A percentile compares a stretch with the other conserved stretches of the same genome.
Conservation (phyloP, 2,329 filamentous ascomycete species). For the Diaporthe vexans region DNA sequence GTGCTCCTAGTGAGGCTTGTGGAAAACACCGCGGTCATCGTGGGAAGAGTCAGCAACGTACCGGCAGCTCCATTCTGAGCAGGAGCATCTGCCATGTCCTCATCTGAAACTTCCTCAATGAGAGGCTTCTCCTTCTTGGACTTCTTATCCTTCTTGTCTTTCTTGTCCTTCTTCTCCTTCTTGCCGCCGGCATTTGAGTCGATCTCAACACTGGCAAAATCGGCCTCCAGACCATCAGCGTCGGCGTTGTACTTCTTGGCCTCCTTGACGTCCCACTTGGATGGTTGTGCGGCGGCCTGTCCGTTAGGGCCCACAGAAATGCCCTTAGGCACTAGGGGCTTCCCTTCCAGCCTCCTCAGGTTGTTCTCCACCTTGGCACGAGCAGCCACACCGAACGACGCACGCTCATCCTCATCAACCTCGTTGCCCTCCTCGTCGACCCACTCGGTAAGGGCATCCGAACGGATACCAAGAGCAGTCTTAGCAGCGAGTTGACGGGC, state of each 20-base stretch:
- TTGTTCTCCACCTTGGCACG: conserved; percentile 82
- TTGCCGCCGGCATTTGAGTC: conserved; percentile 19
- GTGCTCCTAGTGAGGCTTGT: conserved; percentile 55
- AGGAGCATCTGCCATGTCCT: conserved; percentile 46
- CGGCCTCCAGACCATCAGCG: conserved; percentile 86
- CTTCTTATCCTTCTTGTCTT: conserved; percentile 58
- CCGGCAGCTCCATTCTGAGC: conserved; percentile 38
- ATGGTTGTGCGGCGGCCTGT: conserved; percentile 69
- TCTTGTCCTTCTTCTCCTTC: conserved; percentile 50
- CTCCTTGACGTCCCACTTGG: conserved; percentile 94
- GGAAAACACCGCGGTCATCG: conserved; percentile 38
- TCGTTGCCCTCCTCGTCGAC: conserved; percentile 76
- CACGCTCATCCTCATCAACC: conserved; percentile 89
- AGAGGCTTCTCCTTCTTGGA: conserved; percentile 60
- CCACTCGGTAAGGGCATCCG: conserved; percentile 89
- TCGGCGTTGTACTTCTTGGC: conserved; percentile 95
- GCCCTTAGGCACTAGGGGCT: conserved; percentile 84
- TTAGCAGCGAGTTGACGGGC: conserved; percentile 96
- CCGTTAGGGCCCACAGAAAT: conserved; percentile 82
- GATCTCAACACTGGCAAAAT: conserved; percentile 65
- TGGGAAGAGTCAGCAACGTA: conserved; percentile 23
- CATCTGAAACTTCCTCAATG: conserved; percentile 56
- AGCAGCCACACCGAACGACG: conserved; percentile 80
- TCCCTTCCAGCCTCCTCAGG: conserved; percentile 87
- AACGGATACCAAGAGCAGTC: conserved; percentile 90